phyloP scores from a whole-genome alignment of 2,329 filamentous ascomycete species.

The Trichoderma koningiopsis region DNA sequence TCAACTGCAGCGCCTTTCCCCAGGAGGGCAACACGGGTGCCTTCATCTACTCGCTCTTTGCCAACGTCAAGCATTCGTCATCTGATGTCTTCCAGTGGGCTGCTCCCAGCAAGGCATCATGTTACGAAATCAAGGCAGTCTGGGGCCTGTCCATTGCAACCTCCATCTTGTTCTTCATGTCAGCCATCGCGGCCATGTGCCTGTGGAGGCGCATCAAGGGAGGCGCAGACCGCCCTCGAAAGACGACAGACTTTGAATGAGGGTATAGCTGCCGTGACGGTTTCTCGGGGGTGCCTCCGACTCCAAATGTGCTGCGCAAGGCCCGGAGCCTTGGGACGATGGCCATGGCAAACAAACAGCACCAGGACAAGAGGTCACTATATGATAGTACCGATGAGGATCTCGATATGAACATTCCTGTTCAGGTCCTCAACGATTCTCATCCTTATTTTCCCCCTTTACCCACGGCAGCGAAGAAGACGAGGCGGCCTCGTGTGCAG shows the following conservation, averaged over 20 bases:
- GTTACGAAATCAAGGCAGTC: conserved; percentile 81
- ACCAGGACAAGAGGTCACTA: conserved; percentile 33
- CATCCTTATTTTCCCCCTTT: conserved; percentile 40
- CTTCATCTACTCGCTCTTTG: conserved; percentile 49
- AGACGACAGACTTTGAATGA: conserved; percentile 54
- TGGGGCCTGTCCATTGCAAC: conserved; percentile 85
- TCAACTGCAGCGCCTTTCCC: conserved; percentile 65
- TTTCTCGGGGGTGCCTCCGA: conserved; percentile 30
- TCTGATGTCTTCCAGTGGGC: conserved; percentile 47
- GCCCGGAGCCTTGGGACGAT: conserved; percentile 43
- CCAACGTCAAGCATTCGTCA: conserved; percentile 38
- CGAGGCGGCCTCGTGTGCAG: conserved; percentile 30
- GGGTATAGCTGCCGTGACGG: conserved; percentile 52
- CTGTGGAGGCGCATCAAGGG: conserved; percentile 64
- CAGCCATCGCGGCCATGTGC: conserved; percentile 58
- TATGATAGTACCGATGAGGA: conserved; percentile 33
- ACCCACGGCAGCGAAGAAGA: conserved; percentile 41
- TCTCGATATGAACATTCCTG: conserved; percentile 34
- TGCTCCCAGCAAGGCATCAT: conserved; percentile 62
- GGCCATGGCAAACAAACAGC: conserved; percentile 37
- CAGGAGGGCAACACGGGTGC: conserved; percentile 45
- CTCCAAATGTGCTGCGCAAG: conserved; percentile 31
- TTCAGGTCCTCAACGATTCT: conserved; percentile 25
- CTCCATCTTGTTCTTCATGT: conserved; percentile 70
- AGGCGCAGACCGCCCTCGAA: conserved; percentile 35